phyloP scores from a whole-genome alignment of 2,329 filamentous ascomycete species.

The Colletotrichum trifolii region DNA sequence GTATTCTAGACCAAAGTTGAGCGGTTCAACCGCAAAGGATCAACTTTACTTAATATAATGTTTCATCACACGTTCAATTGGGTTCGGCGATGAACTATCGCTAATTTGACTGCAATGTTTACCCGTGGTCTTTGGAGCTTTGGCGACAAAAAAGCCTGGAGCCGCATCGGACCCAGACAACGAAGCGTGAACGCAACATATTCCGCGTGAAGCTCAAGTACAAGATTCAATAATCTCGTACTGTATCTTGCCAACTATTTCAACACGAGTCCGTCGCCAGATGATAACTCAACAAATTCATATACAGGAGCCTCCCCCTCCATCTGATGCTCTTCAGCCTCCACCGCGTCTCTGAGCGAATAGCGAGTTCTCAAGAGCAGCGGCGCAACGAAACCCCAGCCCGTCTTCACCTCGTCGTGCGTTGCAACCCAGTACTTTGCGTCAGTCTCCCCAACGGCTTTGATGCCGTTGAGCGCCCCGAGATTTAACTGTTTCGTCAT shows the following conservation, averaged over 20 bases:
- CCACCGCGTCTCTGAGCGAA: slow-evolving; percentile 54
- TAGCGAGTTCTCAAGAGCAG: slow-evolving; percentile 59
- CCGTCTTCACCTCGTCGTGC: slow-evolving; percentile 72
- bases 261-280: slow-evolving; percentile 66
- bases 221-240: not conserved
- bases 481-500: slow-evolving; percentile 69
- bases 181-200: no score
- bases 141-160: no score
- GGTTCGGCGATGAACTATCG: no score
- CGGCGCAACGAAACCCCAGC: slow-evolving; percentile 65
- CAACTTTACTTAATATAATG: no score
- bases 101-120: no score
- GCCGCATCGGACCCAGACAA: no score
- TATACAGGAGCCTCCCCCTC: slow-evolving; percentile 50
- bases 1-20: no score
- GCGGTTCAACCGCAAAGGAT: no score
- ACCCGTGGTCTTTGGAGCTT: accelerated
- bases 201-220: no score
- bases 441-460: slow-evolving; percentile 61
- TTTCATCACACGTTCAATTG: no score
- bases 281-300: slow-evolving; percentile 63
- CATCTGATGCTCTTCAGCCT: slow-evolving; percentile 46
- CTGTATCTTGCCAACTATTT: slow-evolving; percentile 42
- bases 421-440: slow-evolving; percentile 74
- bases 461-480: slow-evolving; percentile 70